Conservation (phyloP, 495 filamentous ascomycete genomes). For the Lasiosphaeria ovina region DNA sequence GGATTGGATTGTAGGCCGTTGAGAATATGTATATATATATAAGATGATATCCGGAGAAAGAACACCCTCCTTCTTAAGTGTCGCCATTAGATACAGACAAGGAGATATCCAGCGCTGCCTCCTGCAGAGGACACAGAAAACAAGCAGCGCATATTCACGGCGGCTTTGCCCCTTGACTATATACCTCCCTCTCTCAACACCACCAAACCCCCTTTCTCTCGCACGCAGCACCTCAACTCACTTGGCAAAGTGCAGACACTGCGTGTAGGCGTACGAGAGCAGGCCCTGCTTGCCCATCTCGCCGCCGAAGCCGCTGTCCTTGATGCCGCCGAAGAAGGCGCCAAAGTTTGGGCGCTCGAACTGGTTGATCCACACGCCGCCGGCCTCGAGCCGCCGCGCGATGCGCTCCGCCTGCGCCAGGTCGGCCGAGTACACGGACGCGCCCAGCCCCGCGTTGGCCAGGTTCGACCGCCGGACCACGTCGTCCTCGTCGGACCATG, state of each 20-base stretch:
- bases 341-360: constrained; percentile 49
- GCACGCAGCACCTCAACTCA: too few species aligned
- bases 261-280: constrained; percentile 58
- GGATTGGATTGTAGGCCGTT: too few species aligned
- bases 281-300: constrained; percentile 61
- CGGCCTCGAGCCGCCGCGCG: constrained; percentile 51
- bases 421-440: constrained; percentile 57
- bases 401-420: constrained; percentile 49
- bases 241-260: constrained; percentile 46
- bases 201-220: too few species aligned
- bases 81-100: too few species aligned
- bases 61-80: too few species aligned
- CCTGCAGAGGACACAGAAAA: too few species aligned
- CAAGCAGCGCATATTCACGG: too few species aligned
- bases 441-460: constrained; percentile 54
- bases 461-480: constrained; percentile 57
- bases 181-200: too few species aligned
- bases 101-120: too few species aligned
- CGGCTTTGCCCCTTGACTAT: too few species aligned
- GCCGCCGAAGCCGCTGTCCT: constrained; percentile 64
- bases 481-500: constrained; percentile 58
- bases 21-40: too few species aligned
- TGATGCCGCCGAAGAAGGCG: constrained; percentile 61
- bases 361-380: constrained; percentile 59
- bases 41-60: too few species aligned